phyloP scores from a whole-genome alignment of 225 moss, liverwort and hornwort genomes.

The Pseudoscleropodium purum region DNA sequence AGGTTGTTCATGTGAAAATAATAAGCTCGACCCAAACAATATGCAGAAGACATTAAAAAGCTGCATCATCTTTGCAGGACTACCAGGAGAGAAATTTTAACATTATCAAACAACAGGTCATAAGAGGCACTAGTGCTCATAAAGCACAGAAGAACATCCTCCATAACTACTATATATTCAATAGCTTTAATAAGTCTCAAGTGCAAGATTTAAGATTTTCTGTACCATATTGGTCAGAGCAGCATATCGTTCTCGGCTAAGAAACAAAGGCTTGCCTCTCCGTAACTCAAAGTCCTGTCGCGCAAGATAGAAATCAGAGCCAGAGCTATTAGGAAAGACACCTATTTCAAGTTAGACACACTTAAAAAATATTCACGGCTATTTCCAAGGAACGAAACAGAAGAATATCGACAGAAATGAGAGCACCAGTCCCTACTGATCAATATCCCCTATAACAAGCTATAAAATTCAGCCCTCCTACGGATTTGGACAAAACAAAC shows the following conservation, averaged over 20 bases:
- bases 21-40: neutral
- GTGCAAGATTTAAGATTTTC: neutral
- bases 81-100: neutral
- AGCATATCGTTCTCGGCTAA: constrained; percentile 75
- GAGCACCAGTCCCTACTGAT: neutral
- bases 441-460: neutral
- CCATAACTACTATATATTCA: neutral
- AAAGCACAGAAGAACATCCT: neutral
- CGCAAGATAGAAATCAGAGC: neutral
- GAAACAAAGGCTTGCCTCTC: constrained; percentile 83
- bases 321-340: neutral
- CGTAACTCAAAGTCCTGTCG: constrained; percentile 58
- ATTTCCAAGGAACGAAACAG: neutral
- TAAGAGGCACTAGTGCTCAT: neutral
- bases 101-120: neutral
- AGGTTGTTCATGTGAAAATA: neutral
- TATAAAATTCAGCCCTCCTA: neutral
- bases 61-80: neutral
- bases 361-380: neutral
- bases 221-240: constrained; percentile 79
- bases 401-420: neutral
- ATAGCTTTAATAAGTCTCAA: neutral
- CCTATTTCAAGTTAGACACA: neutral
- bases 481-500: constrained; percentile 13
- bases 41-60: neutral